Base-by-base conservation (phyloP, 345 rosid species). In the Clarkia xantiana region DNA sequence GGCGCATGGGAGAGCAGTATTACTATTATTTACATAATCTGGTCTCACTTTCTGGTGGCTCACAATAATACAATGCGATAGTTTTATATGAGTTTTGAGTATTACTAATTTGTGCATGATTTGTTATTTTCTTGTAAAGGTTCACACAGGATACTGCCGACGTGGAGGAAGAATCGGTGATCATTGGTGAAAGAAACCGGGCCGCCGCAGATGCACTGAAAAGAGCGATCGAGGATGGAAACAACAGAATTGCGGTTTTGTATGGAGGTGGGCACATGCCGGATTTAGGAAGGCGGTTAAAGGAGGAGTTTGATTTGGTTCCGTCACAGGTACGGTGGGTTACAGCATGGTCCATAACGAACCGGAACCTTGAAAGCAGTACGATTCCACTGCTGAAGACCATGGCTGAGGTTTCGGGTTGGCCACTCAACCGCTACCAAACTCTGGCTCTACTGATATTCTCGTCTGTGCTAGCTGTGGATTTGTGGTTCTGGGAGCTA, bases 191-290 rank as follows among this genome's bases (percentile, higher is more conserved):
- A 76, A 76, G 96, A 67, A 91, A 91, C 70, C 62, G 67, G 62
- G 96, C 75, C 20, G 96, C 93, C 13, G 57, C 67, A 0, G 85
- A 76, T 56, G 94, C 80, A 25, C 77, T 86, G 7, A 67, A 57
- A 62, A 73, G 70, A 70, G 81, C 85, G 13, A 68, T 83, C 0
- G 71, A 83, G 2, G 80, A 70, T 9, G 94, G 98, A 22, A 77
- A 78, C 69, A 80, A 76, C 4, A 74, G 59, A 66, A 77, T 86
- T 13, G 98, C 93, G 2, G 66, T 91, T 52, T 73, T 91, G 2
- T 91, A 83, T 2, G 98, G 98, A 0, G 94, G 94, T n/a, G 94
- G 96, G 47, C 98, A 91, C 83, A 86, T 91, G 94, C 96, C 94
- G 1, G 98, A 91, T 70, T 38, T 91, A 51, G 94, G 89, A 45